Percentiles rank a stretch among this genome's conserved stretches.
Evolutionary conservation across 2,329 filamentous ascomycete species (phyloP).

Genomic region (Colletotrichum spinosum): DNA sequence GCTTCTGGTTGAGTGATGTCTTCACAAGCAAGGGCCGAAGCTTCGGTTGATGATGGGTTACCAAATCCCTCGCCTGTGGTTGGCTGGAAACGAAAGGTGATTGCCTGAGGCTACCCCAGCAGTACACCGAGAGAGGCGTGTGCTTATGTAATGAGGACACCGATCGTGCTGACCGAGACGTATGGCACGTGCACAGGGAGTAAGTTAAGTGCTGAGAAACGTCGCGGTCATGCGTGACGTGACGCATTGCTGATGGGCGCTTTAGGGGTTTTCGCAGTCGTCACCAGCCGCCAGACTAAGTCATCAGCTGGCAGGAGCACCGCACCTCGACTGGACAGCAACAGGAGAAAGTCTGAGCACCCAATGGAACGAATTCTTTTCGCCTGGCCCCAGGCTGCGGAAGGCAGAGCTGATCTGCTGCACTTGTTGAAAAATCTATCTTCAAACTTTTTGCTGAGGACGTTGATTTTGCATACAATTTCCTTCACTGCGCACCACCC

Average conservation of each 20-base stretch:
- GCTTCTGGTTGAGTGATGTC: constrained; percentile 39
- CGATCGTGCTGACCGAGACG: too few relatives aligned
- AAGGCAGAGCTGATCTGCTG: constrained; percentile 32
- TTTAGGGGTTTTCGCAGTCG: too few relatives aligned
- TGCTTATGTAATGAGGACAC: not conserved
- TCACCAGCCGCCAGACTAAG: too few relatives aligned
- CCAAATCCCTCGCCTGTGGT: constrained; percentile 38
- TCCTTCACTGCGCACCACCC: constrained; percentile 58
- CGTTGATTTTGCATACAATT: constrained; percentile 55
- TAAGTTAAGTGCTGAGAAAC: too few relatives aligned
- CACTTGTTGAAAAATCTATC: constrained; percentile 35
- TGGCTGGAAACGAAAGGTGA: constrained; percentile 18
- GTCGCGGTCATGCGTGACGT: too few relatives aligned
- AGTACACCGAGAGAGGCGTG: not conserved
- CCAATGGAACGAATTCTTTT: constrained; percentile 14
- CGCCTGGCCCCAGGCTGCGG: constrained; percentile 33
- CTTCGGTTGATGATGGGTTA: constrained; percentile 39
- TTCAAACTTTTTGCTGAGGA: constrained; percentile 65
- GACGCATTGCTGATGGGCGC: too few relatives aligned
- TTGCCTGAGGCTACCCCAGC: constrained; percentile 49
- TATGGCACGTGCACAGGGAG: too few relatives aligned
- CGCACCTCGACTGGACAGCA: not conserved
- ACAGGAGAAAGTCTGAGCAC: not conserved
- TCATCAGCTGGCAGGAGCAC: too few relatives aligned
- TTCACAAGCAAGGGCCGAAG: constrained; percentile 39